Base-by-base conservation (phyloP, 495 filamentous ascomycete species). In the Neohortaea acidophila region DNA sequence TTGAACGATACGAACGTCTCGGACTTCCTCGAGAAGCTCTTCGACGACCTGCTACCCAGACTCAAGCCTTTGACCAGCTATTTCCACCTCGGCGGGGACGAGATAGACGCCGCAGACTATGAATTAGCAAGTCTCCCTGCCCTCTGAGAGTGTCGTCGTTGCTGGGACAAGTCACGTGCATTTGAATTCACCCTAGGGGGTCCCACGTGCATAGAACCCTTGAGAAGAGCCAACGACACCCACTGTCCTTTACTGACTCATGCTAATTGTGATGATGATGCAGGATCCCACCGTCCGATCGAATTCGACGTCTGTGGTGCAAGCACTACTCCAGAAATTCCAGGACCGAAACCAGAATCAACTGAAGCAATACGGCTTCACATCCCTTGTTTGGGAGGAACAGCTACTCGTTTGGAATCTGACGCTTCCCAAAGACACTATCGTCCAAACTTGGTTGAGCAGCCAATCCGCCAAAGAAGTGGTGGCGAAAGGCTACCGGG, bases 31-130 rank as follows among this genome's bases (percentile, higher is more conserved):
- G 66, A 72, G n/a, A 77, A 52, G 21, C 58, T 89, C 26, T 73
- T 77, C 49, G 60, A 60, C 19, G 82, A 89, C 50, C 51, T 89
- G 13, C 56, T 86, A n/a, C 81, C 82, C 12, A 66, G 82, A 13
- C 43, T 85, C 3, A 58, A 56, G 9, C 73, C 74, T 0, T 77
- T 80, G 51, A 62, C 70, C 13, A 56, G 68, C 6, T 84, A 83
- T 52, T 84, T 83, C 63, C 82, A 89, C 56, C 81, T 79, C 1
- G 82, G 82, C 25, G 82, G 82, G 27, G 82, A 89, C 51, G 82
- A 87, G 57, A 69, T 87, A 24, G 85, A 86, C 56, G 58, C 59
- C 31, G 76, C 81, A 45, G 72, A 74, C 43, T 86, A 81, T n/a
- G n/a, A n/a, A n/a, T n/a, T n/a, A n/a, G n/a, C n/a, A n/a, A n/a